Base-by-base conservation (phyloP, 352 stramenopile genomes). In the Globisporangium irregulare region DNA sequence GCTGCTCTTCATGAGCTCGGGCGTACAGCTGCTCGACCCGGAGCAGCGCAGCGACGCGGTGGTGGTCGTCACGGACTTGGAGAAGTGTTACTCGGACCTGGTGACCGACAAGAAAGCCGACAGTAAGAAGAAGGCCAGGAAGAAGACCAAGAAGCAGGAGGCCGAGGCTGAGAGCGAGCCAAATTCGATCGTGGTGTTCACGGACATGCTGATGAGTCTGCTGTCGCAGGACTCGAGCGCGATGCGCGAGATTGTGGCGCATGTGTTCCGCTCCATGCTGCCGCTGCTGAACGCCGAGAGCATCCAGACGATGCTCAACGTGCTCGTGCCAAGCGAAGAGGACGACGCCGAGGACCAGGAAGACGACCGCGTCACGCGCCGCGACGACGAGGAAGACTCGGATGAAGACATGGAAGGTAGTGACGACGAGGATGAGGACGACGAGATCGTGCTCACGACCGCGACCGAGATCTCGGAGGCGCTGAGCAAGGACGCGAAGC, bases 221-320 rank as follows among this genome's bases (percentile, higher is more conserved):
- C 73, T 96, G 43, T 84, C 88, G 27, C 84, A 93, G 61, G 82
- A 94, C 67, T 96, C 88, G 67, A 91, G 85, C 61, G 85, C 86
- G 41, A 79, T 96, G 74, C 88, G 88, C 60, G 87, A 93, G 34
- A 91, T 96, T 34, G 88, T 96, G 22, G 87, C 74, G 20, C 81
- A 93, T 66, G 88, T 89, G 14, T 96, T 96, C 77, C 80, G 81
- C 18, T 88, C 77, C 53, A 69, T 96, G 57, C 72, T 92, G 65
- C 81, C 85, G 38, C 73, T 94, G 48, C 72, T 94, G 25, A 91
- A 78, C 27, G 66, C 66, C 12, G 67, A 73, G 8, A 91, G 85
- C 70, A 60, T 96, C 61, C 75, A 84, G 50, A 92, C 86, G 48
- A 89, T 96, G 66, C 69, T 92, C 54, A 78, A 86, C 22, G 88